Conservation (phyloP, 768 basidiomycete species). For the Lepiota venenata region DNA sequence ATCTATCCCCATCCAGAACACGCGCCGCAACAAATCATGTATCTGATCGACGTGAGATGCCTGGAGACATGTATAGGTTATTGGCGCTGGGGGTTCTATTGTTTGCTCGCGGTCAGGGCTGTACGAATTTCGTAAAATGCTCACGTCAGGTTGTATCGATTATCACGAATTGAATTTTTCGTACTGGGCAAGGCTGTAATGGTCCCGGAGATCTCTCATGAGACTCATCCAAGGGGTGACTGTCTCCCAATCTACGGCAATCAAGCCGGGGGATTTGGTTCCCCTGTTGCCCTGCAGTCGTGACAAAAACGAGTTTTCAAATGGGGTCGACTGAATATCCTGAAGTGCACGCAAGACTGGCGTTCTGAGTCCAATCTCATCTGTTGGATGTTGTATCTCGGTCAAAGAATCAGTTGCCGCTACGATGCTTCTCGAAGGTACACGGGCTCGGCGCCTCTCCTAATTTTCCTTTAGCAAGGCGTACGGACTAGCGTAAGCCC, state of each 20-base stretch:
- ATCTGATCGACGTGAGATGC: conserved; percentile 61
- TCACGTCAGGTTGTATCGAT: neutral
- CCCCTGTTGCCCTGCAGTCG: conserved; percentile 49
- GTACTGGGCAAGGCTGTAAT: conserved; percentile 61
- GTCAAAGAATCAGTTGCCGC: conserved; percentile 12
- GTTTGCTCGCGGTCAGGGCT: conserved; percentile 56
- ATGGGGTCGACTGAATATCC: conserved; percentile 58
- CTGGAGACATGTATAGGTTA: conserved; percentile 61
- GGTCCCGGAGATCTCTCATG: conserved; percentile 68
- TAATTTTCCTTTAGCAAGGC: conserved; percentile 12
- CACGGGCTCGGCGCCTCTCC: conserved; percentile 27
- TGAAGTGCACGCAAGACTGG: conserved; percentile 49
- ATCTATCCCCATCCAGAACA: conserved; percentile 78
- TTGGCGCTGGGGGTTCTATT: conserved; percentile 43
- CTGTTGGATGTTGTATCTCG: neutral
- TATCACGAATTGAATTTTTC: conserved; percentile 18
- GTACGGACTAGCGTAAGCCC: neutral
- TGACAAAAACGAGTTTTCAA: conserved; percentile 61
- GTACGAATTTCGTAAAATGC: conserved; percentile 5
- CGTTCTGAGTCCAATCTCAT: neutral
- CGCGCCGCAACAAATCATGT: conserved; percentile 62
- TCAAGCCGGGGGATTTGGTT: conserved; percentile 29
- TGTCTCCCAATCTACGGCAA: conserved; percentile 73
- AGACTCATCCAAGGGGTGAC: conserved; percentile 71
- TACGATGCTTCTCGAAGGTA: conserved; percentile 18